A percentile compares a stretch with the other conserved stretches of the same genome.
phyloP scores from a whole-genome alignment of 352 stramenopile species.

The Pythium biforme region DNA sequence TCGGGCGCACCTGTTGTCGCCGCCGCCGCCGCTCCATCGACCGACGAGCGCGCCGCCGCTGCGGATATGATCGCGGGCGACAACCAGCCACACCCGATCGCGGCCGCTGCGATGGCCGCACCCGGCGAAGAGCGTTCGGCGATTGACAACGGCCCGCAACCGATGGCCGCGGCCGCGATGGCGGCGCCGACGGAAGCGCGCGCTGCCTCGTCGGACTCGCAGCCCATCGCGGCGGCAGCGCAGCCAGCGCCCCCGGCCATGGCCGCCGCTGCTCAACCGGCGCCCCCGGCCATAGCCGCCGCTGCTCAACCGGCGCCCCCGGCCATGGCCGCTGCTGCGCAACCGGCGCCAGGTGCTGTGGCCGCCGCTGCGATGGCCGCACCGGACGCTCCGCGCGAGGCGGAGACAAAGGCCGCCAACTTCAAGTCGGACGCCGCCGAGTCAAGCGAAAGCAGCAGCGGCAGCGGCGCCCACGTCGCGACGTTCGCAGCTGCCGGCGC shows the following conservation, averaged over 20 bases:
- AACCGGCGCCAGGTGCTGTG: background rate
- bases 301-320: background rate
- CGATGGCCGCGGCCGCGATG: background rate
- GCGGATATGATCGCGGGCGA: background rate
- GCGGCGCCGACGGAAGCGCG: background rate
- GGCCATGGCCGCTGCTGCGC: background rate
- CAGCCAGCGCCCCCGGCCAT: background rate
- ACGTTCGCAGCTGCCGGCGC: constrained; percentile 21
- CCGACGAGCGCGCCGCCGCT: background rate
- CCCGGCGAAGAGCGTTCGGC: constrained; percentile 5
- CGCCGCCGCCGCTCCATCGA: background rate
- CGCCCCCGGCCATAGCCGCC: background rate
- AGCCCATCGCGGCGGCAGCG: background rate
- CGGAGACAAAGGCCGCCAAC: constrained; percentile 11
- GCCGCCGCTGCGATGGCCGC: background rate
- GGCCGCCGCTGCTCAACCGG: constrained; percentile 1
- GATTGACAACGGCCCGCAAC: background rate
- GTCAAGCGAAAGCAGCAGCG: background rate
- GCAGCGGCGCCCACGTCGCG: constrained; percentile 14
- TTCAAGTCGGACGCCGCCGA: constrained; percentile 17
- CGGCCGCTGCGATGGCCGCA: background rate
- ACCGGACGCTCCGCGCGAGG: background rate
- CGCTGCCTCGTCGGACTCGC: background rate
- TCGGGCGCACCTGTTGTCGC: background rate
- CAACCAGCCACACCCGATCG: constrained; percentile 1